Base-by-base conservation (phyloP, 2,329 filamentous ascomycete genomes). In the Alternaria alternata region DNA sequence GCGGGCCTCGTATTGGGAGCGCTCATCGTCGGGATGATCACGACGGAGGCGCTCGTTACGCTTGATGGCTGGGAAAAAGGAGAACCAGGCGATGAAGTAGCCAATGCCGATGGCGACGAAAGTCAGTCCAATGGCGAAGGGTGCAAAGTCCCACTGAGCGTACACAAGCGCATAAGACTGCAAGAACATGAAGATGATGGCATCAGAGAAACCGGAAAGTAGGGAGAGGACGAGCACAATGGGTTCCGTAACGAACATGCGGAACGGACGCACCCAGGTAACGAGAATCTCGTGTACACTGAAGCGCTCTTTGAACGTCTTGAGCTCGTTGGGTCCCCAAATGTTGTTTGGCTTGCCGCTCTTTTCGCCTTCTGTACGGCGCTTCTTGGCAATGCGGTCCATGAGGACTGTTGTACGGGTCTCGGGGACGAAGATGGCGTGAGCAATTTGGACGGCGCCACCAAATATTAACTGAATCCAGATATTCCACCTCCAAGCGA, bases 381-480 rank as follows among this genome's bases (percentile, higher is more conserved):
- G 86, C 76, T 86, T 88, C 84, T 92, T 92, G 28, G 92, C 92
- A 59, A 94, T 92, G 2, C 83, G 83, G 80, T 95, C 89, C 84
- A 96, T 88, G 81, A 95, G 84, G 62, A 93, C 86, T 5, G 89
- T 92, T 0, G 88, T 86, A 53, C 92, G 85, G 0, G 92, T 95
- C 77, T 95, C 92, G 1, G 91, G 91, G 1, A 95, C 92, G 3
- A 88, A 81, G 59, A 91, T 72, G 51, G 90, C 81, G 73, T 94
- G 91, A 6, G 91, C 72, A 5, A 87, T 46, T 73, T 94, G 91
- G 3, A 92, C 87, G 34, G 87, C 83, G 8, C 80, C 89, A 24
- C 92, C 92, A 58, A 95, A 90, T 69, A 94, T 93, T 64, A 95
- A 85, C 77, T 94, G 91, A 61, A 94, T 91, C 92, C 92, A 95